Conservation (phyloP, 2,329 filamentous ascomycete genomes). For the Ophiostoma angusticollis region DNA sequence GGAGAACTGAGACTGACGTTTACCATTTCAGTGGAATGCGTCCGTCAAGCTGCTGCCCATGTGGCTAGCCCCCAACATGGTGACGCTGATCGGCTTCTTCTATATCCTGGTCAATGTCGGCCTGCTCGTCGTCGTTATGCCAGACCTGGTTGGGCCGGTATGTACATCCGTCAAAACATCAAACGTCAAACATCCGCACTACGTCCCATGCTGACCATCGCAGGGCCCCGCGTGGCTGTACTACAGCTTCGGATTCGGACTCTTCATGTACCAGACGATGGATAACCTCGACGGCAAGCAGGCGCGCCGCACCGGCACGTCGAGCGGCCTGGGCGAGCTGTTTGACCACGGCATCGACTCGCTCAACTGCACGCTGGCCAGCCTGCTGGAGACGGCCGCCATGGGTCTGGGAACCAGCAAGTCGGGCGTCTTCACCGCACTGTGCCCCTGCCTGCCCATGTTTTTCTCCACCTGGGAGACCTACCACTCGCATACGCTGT, state of each 20-base stretch:
- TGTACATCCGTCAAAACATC: slow-evolving; percentile 19
- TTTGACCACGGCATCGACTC: slow-evolving; percentile 99
- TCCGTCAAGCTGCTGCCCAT: slow-evolving; percentile 83
- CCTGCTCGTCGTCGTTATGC: slow-evolving; percentile 64
- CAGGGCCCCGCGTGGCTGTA: slow-evolving; percentile 85
- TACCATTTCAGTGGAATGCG: slow-evolving; percentile 71
- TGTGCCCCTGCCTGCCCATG: slow-evolving; percentile 90
- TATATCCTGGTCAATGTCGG: slow-evolving; percentile 82
- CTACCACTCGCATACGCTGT: slow-evolving; percentile 94
- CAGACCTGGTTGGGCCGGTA: slow-evolving; percentile 82
- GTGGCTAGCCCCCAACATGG: slow-evolving; percentile 97
- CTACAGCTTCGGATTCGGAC: slow-evolving; percentile 85
- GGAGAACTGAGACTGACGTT: not conserved
- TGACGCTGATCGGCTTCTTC: slow-evolving; percentile 86
- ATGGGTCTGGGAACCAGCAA: slow-evolving; percentile 81
- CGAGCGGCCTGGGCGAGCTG: slow-evolving; percentile 85
- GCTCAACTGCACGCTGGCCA: slow-evolving; percentile 89
- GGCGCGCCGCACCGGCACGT: slow-evolving; percentile 85
- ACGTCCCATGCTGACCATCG: not conserved
- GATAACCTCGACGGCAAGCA: slow-evolving; percentile 99
- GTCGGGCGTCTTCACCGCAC: slow-evolving; percentile 78
- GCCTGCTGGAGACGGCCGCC: slow-evolving; percentile 78
- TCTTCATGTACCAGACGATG: slow-evolving; percentile 99
- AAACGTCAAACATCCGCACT: too few species aligned
- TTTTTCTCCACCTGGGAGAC: slow-evolving; percentile 99